These are phyloP conservation scores for Stemphylium vesicarium DNA, from an alignment of 2,329 filamentous ascomycete genomes.

Conservation along the genomic window DNA sequence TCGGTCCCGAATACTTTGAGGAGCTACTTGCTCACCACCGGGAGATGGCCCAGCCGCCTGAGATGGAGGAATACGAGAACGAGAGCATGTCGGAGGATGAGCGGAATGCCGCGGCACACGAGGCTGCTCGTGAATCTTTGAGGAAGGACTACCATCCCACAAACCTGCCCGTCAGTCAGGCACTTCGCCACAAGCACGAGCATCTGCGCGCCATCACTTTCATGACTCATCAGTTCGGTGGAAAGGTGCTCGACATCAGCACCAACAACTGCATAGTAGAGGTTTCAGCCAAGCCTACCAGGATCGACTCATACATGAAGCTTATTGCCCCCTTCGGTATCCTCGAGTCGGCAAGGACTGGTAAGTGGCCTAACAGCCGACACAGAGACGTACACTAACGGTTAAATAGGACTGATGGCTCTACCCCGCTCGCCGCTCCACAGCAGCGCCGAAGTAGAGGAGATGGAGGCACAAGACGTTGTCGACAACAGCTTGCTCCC, in stretches of 20 bases:
- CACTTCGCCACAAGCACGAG: conserved; percentile 94
- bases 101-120: conserved; percentile 37
- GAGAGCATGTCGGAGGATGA: conserved; percentile 42
- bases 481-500: conserved; percentile 94
- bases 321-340: conserved; percentile 94
- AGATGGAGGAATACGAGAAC: conserved; percentile 29
- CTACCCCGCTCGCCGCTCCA: conserved; percentile 90
- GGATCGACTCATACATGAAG: conserved; percentile 98
- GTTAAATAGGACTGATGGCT: conserved; percentile 78
- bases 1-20: conserved; percentile 98
- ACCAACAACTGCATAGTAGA: conserved; percentile 99
- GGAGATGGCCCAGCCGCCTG: conserved; percentile 72
- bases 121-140: conserved; percentile 50
- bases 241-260: conserved; percentile 97
- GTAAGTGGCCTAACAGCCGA: conserved; percentile 46
- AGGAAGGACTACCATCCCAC: conserved; percentile 83
- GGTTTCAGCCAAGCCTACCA: conserved; percentile 87
- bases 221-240: conserved; percentile 95
- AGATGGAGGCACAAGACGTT: conserved; percentile 91
- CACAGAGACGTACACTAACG: conserved; percentile 16
- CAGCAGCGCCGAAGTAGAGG: conserved; percentile 71
- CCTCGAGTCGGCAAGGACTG: conserved; percentile 91
- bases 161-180: conserved; percentile 83
- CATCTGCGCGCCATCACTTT: conserved; percentile 96
- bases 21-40: conserved; percentile 94